phyloP scores from a whole-genome alignment of 2,329 filamentous ascomycete species.

The Botrytis elliptica region DNA sequence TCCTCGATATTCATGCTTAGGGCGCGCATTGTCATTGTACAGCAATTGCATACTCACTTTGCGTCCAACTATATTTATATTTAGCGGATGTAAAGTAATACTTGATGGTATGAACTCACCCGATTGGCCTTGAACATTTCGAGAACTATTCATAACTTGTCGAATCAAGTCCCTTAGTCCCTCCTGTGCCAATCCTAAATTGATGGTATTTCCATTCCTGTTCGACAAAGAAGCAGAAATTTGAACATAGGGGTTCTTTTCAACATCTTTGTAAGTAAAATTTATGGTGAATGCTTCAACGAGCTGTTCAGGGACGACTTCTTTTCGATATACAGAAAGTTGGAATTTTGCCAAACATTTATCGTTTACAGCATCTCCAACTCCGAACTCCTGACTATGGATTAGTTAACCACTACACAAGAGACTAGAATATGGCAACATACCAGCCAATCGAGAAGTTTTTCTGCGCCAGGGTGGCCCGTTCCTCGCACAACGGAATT shows the following conservation, averaged over 20 bases:
- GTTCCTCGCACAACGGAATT: constrained; percentile 17
- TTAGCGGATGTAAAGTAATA: neutral
- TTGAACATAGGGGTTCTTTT: neutral
- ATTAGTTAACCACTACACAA: constrained; percentile 14
- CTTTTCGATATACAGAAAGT: constrained; percentile 29
- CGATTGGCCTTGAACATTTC: neutral
- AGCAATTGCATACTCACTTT: constrained; percentile 27
- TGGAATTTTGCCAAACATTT: constrained; percentile 32
- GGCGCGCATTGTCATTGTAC: constrained; percentile 27
- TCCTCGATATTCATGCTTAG: constrained; percentile 26
- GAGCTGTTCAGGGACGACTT: constrained; percentile 25
- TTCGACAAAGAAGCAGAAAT: constrained; percentile 15
- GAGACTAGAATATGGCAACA: neutral
- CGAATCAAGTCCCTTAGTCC: constrained; percentile 10
- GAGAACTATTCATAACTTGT: constrained; percentile 8
- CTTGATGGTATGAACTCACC: neutral
- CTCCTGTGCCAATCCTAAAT: constrained; percentile 20
- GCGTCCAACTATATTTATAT: neutral
- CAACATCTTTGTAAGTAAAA: constrained; percentile 28
- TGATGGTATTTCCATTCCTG: neutral
- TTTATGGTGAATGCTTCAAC: constrained; percentile 33
- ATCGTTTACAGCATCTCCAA: constrained; percentile 28
- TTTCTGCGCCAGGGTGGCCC: constrained; percentile 27
- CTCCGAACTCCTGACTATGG: constrained; percentile 29
- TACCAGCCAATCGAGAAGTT: constrained; percentile 35